Evolutionary conservation across 345 rosid species (phyloP), one percentile per base, ranked within the genome.

Genomic region (Streptanthus diversifolius): DNA sequence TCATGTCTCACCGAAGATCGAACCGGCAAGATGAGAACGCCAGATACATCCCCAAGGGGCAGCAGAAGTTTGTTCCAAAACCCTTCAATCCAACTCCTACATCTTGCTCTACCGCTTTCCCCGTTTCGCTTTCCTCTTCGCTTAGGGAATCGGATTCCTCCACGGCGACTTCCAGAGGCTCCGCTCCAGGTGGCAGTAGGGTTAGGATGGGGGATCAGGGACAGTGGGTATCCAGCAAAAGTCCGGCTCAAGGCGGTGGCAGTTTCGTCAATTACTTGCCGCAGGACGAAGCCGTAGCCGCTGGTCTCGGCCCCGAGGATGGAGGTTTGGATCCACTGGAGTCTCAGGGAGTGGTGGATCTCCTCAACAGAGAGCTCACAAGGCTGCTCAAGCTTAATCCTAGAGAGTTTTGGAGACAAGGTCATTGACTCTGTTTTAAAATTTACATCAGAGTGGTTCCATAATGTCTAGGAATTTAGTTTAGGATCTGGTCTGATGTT

Each of bases 281-380:
- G 9, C 99, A 91, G 71, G 99, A 95, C 25, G 99, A 95, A 80
- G 97, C 96, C 2, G 87, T 95, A 56, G 99, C 97, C 0, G 82
- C 87, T 0, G 99, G 99, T 5, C 81, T 90, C 0, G 85, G 86
- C 14, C 79, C 95, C 10, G 89, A 86, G 5, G 86, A 85, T 47
- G 99, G 99, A 33, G 97, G 95, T 30, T 66, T 87, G 77, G 99
- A 95, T 84, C 85, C 97, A 0, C 80, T 88, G 53, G 99, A 91
- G 82, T 95, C 99, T 22, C 97, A 95, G 84, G 76, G 92, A 61
- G 97, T 91, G 15, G 97, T 91, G 66, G 97, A 95, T 88, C 89
- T 95, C 24, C 81, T 91, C 69, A 95, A 88, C 67, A 83, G 88
- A 75, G 96, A 91, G 80, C 81, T 95, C 49, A 79, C 93, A 21